Conservation (phyloP, 305 asterid species). For the Fraxinus platypoda region DNA sequence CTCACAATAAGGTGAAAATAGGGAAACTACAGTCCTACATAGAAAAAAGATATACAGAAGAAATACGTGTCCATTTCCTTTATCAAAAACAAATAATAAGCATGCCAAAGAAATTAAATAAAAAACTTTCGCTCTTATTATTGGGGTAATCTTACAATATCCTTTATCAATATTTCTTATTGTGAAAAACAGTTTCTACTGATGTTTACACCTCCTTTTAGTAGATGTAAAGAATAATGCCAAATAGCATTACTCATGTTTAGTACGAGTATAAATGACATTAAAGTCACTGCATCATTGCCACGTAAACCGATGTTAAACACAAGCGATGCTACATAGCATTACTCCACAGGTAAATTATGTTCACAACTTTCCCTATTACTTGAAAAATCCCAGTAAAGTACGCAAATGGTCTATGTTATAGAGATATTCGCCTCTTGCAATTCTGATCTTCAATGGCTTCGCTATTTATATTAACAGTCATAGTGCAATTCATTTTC, state of each 20-base stretch:
- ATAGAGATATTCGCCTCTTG: constrained; percentile 20
- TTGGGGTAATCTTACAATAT: background rate
- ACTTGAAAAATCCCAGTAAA: background rate
- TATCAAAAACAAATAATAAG: background rate
- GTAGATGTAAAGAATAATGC: background rate
- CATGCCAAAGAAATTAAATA: background rate
- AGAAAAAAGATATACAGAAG: background rate
- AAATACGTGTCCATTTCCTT: background rate
- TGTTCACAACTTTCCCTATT: background rate
- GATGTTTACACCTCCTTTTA: background rate
- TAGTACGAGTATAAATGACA: background rate
- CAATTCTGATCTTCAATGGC: constrained; percentile 32
- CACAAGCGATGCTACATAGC: background rate
- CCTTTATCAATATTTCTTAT: background rate
- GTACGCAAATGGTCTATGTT: background rate
- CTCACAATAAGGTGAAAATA: background rate
- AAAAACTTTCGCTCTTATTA: background rate
- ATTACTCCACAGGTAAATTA: background rate
- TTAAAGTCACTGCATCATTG: background rate
- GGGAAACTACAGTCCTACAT: constrained; percentile 28
- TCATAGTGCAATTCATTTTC: constrained; percentile 44
- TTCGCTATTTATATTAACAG: constrained; percentile 23
- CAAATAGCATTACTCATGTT: background rate
- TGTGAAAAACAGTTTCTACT: background rate
- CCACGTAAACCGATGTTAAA: background rate